phyloP scores from a whole-genome alignment of 2,329 filamentous ascomycete genomes.

The Colletotrichum spaethianum region DNA sequence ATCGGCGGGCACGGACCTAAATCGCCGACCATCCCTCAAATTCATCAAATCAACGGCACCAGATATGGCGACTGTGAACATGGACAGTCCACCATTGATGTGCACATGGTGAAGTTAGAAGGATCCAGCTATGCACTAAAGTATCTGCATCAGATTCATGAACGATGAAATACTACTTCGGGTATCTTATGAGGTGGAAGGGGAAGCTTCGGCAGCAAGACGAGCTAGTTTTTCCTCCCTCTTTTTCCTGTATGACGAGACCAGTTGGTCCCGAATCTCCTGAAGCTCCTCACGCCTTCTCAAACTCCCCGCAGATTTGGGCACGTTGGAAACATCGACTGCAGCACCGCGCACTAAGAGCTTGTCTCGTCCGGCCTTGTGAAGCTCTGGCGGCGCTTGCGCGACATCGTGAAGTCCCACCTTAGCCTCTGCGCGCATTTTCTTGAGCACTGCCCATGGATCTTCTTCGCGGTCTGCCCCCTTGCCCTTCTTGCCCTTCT shows the following conservation, averaged over 20 bases:
- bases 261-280: slow-evolving; percentile 51
- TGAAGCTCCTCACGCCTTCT: slow-evolving; percentile 57
- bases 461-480: slow-evolving; percentile 71
- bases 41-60: not conserved
- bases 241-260: slow-evolving; percentile 57
- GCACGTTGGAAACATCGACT: slow-evolving; percentile 54
- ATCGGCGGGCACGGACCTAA: not conserved
- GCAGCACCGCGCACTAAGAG: slow-evolving; percentile 51
- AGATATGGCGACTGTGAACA: not conserved
- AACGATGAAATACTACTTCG: not conserved
- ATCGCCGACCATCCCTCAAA: not conserved
- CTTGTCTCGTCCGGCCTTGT: slow-evolving; percentile 58
- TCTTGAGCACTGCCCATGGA: slow-evolving; percentile 83
- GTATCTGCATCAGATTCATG: not conserved
- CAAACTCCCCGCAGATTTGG: slow-evolving; percentile 56
- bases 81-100: not conserved
- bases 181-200: slow-evolving; percentile 12
- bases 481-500: slow-evolving; percentile 59
- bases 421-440: slow-evolving; percentile 71
- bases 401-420: slow-evolving; percentile 72
- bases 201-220: not conserved
- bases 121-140: not conserved
- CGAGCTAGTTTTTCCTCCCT: slow-evolving; percentile 44
- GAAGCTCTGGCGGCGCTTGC: slow-evolving; percentile 82
- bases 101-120: not conserved